Evolutionary conservation across 192 early-diverging fungal genomes (phyloP).

Genomic region (Entrophospora sp.): DNA sequence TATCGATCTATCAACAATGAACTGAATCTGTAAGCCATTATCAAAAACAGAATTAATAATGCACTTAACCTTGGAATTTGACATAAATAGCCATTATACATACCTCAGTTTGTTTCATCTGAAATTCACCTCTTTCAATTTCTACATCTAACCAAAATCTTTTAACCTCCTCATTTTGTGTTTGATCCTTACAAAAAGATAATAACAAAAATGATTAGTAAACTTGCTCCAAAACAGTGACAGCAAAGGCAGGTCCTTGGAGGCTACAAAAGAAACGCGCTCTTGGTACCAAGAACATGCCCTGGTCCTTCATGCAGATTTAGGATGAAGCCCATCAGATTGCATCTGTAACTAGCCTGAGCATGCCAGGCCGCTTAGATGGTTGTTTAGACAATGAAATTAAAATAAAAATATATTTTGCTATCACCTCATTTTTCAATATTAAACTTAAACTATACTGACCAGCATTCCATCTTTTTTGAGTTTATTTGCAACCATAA

Average conservation of each 20-base stretch:
- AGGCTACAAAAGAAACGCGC: background rate
- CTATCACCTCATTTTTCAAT: no score
- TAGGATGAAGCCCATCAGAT: background rate
- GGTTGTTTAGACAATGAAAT: constrained; percentile 7
- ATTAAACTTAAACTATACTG: no score
- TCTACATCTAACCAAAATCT: background rate
- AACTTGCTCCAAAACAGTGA: no score
- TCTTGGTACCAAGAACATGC: background rate
- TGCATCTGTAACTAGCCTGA: constrained; percentile 6
- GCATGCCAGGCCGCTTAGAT: background rate
- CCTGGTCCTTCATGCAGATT: background rate
- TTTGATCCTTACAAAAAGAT: background rate
- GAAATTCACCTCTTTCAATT: background rate
- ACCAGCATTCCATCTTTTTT: background rate
- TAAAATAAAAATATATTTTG: no score
- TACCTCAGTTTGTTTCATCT: background rate
- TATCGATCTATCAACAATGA: background rate
- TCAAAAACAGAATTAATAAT: background rate
- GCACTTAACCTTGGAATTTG: background rate
- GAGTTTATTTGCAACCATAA: background rate
- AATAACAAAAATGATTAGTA: background rate
- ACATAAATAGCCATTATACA: background rate
- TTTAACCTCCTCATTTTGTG: background rate
- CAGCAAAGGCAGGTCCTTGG: background rate
- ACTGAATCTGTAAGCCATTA: background rate